Evolutionary conservation across 2,329 filamentous ascomycete genomes (phyloP).

Genomic region (Alternaria ventricosa): DNA sequence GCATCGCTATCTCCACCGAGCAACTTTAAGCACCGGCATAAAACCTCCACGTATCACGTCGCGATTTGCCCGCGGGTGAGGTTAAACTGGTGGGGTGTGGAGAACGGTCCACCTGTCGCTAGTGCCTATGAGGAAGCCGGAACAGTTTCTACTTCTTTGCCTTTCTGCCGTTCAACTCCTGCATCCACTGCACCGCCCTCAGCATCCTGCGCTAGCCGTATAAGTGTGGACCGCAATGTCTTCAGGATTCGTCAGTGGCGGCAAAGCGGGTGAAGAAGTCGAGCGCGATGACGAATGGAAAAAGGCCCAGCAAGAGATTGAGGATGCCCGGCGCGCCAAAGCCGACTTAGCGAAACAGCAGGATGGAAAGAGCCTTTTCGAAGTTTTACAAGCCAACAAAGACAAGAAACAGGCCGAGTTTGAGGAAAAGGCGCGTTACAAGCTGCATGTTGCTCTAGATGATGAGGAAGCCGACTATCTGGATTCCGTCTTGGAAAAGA

Average conservation of each 20-base stretch:
- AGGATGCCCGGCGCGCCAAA: constrained; percentile 63
- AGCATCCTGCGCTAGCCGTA: constrained; percentile 19
- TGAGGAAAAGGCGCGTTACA: constrained; percentile 72
- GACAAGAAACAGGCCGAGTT: constrained; percentile 85
- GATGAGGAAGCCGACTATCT: constrained; percentile 82
- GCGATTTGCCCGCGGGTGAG: constrained; percentile 13
- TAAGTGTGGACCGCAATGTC: constrained; percentile 38
- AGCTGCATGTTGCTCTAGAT: constrained; percentile 80
- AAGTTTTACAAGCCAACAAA: constrained; percentile 82
- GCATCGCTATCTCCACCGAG: not conserved
- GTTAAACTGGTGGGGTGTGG: constrained; percentile 5
- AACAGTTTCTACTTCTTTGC: constrained; percentile 7
- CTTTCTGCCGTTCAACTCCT: constrained; percentile 2
- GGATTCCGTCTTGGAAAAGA: constrained; percentile 64
- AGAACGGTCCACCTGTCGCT: constrained; percentile 3
- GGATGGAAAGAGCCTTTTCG: constrained; percentile 71
- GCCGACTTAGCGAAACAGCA: constrained; percentile 59
- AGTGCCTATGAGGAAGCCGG: constrained; percentile 13
- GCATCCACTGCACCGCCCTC: not conserved
- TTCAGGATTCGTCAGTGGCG: constrained; percentile 62
- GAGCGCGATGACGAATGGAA: constrained; percentile 66
- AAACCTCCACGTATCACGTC: constrained; percentile 12
- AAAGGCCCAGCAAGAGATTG: constrained; percentile 68
- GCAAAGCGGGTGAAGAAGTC: constrained; percentile 52
- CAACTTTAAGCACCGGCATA: constrained; percentile 13